Evolutionary conservation across 345 rosid species (phyloP), one percentile per base, ranked within the genome.

Genomic region (Anacardium occidentale): DNA sequence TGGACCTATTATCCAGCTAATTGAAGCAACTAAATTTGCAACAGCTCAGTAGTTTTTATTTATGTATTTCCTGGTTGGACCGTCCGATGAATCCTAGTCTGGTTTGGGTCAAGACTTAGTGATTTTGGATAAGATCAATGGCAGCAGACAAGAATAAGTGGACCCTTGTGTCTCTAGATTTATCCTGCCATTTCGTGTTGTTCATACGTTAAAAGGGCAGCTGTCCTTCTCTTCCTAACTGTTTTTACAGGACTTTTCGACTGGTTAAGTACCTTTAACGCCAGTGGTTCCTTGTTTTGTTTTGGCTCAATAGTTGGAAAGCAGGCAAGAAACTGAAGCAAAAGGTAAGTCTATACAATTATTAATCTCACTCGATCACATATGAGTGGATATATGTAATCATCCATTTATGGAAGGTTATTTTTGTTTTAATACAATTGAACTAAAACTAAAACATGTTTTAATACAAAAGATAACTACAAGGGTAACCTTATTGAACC

Each of bases 1-100:
- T 72, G 65, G 71, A 70, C 80, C 76, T 55, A 17, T 50, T 7
- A 45, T 32, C 51, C 79, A 76, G 68, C 77, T 73, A 71, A 60
- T 66, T n/a, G 26, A 13, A 68, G 70, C 60, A 64, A 44, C 21
- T 61, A 40, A 40, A 37, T 44, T 40, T 56, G 61, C 17, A 18
- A 55, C 34, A 54, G 26, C 20, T 34, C 34, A 29, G 0, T 59
- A n/a, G 21, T 37, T 40, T 59, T 69, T 54, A 63, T 40, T 14
- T 66, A 24, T 34, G 0, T 37, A 37, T 37, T n/a, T n/a, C 59
- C 12, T 56, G 60, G 68, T 22, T 82, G 77, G 75, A 72, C 73
- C 79, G 64, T 13, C 48, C n/a, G 70, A 26, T 69, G 37, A 63
- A 58, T 24, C 60, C 48, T 69, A 17, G 69, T 45, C 77, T 45